Base-by-base conservation (phyloP, 2,329 filamentous ascomycete genomes). In the Penicillium sp. region DNA sequence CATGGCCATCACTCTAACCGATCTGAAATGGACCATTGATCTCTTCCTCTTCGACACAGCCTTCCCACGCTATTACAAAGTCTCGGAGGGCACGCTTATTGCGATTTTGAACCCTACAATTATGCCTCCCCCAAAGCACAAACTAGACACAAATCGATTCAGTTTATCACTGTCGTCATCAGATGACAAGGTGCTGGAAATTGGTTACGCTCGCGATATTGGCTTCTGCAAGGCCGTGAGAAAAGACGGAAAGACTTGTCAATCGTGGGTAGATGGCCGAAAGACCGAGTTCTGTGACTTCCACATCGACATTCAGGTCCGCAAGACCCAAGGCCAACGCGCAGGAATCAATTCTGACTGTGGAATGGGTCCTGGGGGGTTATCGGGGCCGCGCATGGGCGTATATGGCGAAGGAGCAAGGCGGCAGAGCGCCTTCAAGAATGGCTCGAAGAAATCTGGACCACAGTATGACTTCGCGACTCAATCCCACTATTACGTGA, bases 261-360 rank as follows among this genome's bases (percentile, higher is more conserved):
- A 83, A 32, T 77, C 83, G 27, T 99, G 94, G 94, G 81, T 99
- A 55, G 93, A 99, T 72, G 85, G 84, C 60, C 86, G 91, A 49
- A 90, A 92, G 65, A 96, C 92, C 0, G 87, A 96, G 64, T 90
- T 89, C 69, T 99, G 94, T 75, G 92, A 96, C 60, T 99, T 88
- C 63, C 94, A 99, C 72, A 85, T 96, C 61, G 92, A 95, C 63
- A 79, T 90, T 24, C 88, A 90, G 24, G 77, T 97, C 3, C 83
- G 86, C 50, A 92, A 90, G 68, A 83, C 85, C 67, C 80, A 84
- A 29, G 79, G 84, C 10, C 79, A 81, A 1, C 82, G 92, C 34
- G 87, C 92, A 78, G 92, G 96, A 67, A 81, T 97, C 56, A 96
- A 92, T 67, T 83, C 81, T 11, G 88, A 86, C 72, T 82, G 81